Conservation (phyloP, 2,329 filamentous ascomycete species). For the Trichoderma endophyticum region DNA sequence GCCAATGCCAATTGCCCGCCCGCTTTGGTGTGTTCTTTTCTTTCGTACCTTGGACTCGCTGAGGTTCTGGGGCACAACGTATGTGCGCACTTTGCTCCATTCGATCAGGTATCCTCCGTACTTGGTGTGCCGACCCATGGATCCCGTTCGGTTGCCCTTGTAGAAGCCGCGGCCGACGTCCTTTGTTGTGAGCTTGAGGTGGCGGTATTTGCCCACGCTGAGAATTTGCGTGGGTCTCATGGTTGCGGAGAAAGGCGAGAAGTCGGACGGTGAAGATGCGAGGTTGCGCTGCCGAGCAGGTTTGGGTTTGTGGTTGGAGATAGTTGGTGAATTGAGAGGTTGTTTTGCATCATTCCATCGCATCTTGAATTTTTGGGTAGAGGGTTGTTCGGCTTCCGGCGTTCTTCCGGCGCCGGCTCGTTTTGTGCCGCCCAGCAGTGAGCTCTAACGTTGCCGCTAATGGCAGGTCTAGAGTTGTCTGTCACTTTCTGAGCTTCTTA, state of each 20-base stretch:
- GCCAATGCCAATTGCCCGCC: background rate
- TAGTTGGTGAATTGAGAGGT: background rate
- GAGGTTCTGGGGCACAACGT: slow-evolving; percentile 70
- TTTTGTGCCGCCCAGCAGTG: background rate
- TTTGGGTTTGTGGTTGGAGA: background rate
- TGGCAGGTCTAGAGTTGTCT: background rate
- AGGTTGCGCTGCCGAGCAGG: background rate
- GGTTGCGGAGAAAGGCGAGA: slow-evolving; percentile 25
- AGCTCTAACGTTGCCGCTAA: background rate
- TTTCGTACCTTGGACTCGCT: slow-evolving; percentile 65
- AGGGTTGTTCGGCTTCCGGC: slow-evolving; percentile 20
- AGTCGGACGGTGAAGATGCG: background rate
- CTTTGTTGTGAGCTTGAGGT: slow-evolving; percentile 84
- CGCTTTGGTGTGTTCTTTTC: background rate
- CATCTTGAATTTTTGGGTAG: slow-evolving; percentile 23
- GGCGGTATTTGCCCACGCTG: slow-evolving; percentile 64
- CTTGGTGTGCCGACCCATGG: slow-evolving; percentile 81
- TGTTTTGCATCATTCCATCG: background rate
- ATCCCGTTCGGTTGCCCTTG: slow-evolving; percentile 88
- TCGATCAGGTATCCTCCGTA: slow-evolving; percentile 82
- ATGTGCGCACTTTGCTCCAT: slow-evolving; percentile 85
- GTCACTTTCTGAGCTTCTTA: background rate
- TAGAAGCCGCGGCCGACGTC: slow-evolving; percentile 92
- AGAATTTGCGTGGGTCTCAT: slow-evolving; percentile 70
- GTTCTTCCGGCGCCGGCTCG: slow-evolving; percentile 34